Evolutionary conservation across 129 eudicot genomes (phyloP).

Genomic region (Daucus carota): DH1_v3.0 NC_030381.2:38933001-38933500

Average conservation of each 20-base stretch:
- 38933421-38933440: slow-evolving; percentile 11
- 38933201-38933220: slow-evolving; percentile 7
- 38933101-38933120: slow-evolving; percentile 5
- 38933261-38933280: slow-evolving; percentile 1
- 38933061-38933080: slow-evolving; percentile 5
- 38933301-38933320: slow-evolving; percentile 2
- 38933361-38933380: slow-evolving; percentile 7
- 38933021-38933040: neutral
- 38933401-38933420: slow-evolving; percentile 12
- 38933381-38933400: slow-evolving; percentile 3
- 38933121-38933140: slow-evolving; percentile 11
- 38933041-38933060: neutral
- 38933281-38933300: slow-evolving; percentile 6
- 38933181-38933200: slow-evolving; percentile 8
- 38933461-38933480: slow-evolving; percentile 9
- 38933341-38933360: slow-evolving; percentile 7
- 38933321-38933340: neutral
- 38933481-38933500: slow-evolving; percentile 1
- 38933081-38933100: slow-evolving; percentile 7
- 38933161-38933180: slow-evolving; percentile 10
- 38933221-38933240: slow-evolving; percentile 5
- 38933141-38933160: slow-evolving; percentile 7
- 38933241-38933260: slow-evolving; percentile 10
- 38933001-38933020: neutral
- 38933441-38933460: neutral